Evolutionary conservation across 192 early-diverging fungal species (phyloP), one percentile per base, ranked within the genome.

Genomic region (Mortierella alpina): DNA sequence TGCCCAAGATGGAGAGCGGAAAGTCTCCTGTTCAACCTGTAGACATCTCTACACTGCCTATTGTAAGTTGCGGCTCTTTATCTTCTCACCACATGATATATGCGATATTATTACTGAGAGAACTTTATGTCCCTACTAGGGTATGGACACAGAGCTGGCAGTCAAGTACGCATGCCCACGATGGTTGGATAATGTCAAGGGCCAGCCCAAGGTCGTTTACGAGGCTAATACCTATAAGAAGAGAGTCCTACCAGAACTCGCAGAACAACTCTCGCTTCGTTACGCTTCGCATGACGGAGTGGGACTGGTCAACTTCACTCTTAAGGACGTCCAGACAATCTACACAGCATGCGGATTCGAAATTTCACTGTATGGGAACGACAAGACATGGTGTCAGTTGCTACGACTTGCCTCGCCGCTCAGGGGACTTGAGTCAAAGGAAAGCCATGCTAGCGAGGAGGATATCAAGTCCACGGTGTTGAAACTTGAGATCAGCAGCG

Each of bases 91-190:
- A 13, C 5, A 10, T 45, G 4, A 14, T 53, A 13, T 13, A 5
- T 55, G 14, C 40, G 11, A 14, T 4, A 23, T 13, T 48, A 15
- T 57, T 42, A 7, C 41, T 67, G 44, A 40, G 22, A 17, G n/a
- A 44, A 49, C 31, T 11, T 57, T 13, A n/a, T 58, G 23, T 7
- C 7, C 47, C 31, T 14, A n/a, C 13, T 50, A 80, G 77, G 70
- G 70, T 12, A 15, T 68, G 15, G 77, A 80, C 23, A 53, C 63
- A 51, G 77, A 80, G 53, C 10, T 80, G 50, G 77, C 77, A 8
- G 60, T 80, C 40, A 80, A 80, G 61, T 80, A 72, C 48, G 64
- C 77, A 13, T 80, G 77, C 45, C 77, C 77, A 8, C 53, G 77
- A 18, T 80, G 77, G 77, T 20, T 62, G 1, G 65, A 80, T 7